phyloP scores from a whole-genome alignment of 2,329 filamentous ascomycete genomes.

The Pochonia chlamydosporia region DNA sequence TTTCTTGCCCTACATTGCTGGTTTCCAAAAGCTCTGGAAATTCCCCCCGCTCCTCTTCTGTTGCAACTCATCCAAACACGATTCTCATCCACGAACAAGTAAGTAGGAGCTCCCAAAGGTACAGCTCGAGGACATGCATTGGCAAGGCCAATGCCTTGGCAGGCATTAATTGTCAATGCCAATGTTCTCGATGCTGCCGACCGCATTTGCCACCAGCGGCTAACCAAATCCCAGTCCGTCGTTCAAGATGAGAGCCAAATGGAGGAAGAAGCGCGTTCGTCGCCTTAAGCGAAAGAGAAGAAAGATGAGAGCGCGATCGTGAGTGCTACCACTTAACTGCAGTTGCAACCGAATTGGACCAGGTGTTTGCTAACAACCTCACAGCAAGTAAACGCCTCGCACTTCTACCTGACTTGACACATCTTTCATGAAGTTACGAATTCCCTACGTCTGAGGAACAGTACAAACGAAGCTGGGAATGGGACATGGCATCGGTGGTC shows the following conservation, averaged over 20 bases:
- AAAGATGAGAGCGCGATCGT: conserved; percentile 99
- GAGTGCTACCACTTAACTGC: conserved; percentile 37
- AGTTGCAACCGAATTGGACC: conserved; percentile 7
- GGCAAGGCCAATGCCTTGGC: not conserved
- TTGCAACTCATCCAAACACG: conserved; percentile 37
- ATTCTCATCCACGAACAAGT: conserved; percentile 42
- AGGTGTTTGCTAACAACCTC: conserved; percentile 24
- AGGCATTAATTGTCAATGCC: not conserved
- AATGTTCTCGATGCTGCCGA: not conserved
- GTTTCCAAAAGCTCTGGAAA: conserved; percentile 23
- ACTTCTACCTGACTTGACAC: conserved; percentile 49
- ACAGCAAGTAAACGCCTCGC: conserved; percentile 64
- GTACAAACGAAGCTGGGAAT: conserved; percentile 16
- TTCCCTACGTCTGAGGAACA: conserved; percentile 24
- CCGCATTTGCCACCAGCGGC: not conserved
- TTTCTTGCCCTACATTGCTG: conserved; percentile 30
- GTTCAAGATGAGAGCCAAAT: conserved; percentile 86
- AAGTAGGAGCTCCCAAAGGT: conserved; percentile 13
- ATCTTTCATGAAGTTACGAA: conserved; percentile 35
- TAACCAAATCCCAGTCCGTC: conserved; percentile 14
- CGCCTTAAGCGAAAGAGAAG: conserved; percentile 99
- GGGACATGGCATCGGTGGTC: conserved; percentile 5
- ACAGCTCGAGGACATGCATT: not conserved
- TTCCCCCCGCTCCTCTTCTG: conserved; percentile 20
- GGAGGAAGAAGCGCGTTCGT: conserved; percentile 99